Evolutionary conservation across 176 grass and related monocot species (phyloP).

Genomic region (Avena sativa): DNA sequence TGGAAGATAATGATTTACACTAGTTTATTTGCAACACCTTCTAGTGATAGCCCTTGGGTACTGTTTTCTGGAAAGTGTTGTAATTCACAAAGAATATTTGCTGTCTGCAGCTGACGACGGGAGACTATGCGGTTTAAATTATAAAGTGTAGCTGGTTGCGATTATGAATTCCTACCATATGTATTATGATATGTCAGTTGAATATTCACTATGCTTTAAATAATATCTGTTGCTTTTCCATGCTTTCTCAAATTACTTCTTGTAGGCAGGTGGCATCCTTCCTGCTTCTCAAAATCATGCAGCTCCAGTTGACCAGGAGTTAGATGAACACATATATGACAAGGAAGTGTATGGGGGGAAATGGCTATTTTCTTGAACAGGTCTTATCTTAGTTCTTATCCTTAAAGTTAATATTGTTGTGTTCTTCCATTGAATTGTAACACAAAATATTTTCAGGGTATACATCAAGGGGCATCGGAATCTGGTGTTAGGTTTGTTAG

Average conservation of each 20-base stretch:
- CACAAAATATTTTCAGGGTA: slow-evolving; percentile 54
- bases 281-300: slow-evolving; percentile 89
- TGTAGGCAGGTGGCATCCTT: slow-evolving; percentile 98
- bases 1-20: slow-evolving; percentile 17
- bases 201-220: slow-evolving; percentile 33
- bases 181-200: slow-evolving; percentile 32
- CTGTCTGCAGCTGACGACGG: slow-evolving; percentile 22
- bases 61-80: not conserved
- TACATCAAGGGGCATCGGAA: slow-evolving; percentile 56
- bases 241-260: slow-evolving; percentile 76
- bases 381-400: slow-evolving; percentile 48
- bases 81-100: slow-evolving; percentile 31
- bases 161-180: slow-evolving; percentile 14
- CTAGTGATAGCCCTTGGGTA: not conserved
- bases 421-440: slow-evolving; percentile 44
- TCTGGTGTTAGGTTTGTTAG: slow-evolving; percentile 95
- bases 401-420: slow-evolving; percentile 33
- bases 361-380: slow-evolving; percentile 90
- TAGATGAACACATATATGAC: slow-evolving; percentile 85
- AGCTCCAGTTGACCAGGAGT: slow-evolving; percentile 75
- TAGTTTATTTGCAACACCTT: not conserved
- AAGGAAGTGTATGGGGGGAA: slow-evolving; percentile 58
- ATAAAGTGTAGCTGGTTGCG: slow-evolving; percentile 9
- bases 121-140: slow-evolving; percentile 12
- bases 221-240: slow-evolving; percentile 31